Evolutionary conservation across 2,329 filamentous ascomycete genomes (phyloP).

Genomic region (Colletotrichum cuscutae): DNA sequence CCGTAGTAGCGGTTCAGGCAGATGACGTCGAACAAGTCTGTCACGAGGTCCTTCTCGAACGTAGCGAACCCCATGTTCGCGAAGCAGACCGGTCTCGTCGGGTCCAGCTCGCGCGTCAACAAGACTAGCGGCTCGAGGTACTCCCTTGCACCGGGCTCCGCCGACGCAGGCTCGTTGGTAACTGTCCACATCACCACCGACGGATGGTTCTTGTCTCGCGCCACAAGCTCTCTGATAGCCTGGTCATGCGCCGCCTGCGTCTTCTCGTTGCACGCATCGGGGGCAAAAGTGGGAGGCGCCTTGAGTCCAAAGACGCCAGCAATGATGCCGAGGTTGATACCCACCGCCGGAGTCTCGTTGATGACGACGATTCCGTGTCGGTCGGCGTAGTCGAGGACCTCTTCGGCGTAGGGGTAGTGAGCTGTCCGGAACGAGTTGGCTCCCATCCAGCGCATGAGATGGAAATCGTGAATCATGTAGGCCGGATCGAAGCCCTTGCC

Average conservation of each 20-base stretch:
- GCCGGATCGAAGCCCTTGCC: conserved; percentile 43
- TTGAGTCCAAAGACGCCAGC: conserved; percentile 26
- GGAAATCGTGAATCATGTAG: conserved; percentile 45
- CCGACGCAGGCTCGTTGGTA: conserved; percentile 40
- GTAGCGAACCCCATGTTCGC: conserved; percentile 36
- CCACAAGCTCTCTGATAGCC: conserved; percentile 39
- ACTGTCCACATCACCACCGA: conserved; percentile 42
- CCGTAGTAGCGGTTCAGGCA: conserved; percentile 44
- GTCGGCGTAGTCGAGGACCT: conserved; percentile 43
- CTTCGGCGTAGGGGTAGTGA: conserved; percentile 44
- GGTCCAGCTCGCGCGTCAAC: conserved; percentile 39
- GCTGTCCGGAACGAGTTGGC: conserved; percentile 46
- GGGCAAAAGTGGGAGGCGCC: conserved; percentile 34
- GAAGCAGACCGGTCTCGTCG: conserved; percentile 40
- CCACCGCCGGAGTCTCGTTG: conserved; percentile 42
- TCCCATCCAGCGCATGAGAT: conserved; percentile 42
- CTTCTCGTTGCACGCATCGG: conserved; percentile 35
- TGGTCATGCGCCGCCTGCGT: conserved; percentile 37
- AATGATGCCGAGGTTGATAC: conserved; percentile 38
- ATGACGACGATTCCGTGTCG: conserved; percentile 43
- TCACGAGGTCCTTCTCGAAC: conserved; percentile 35
- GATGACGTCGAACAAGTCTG: conserved; percentile 42
- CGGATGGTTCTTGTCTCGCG: conserved; percentile 42
- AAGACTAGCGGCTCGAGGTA: conserved; percentile 41
- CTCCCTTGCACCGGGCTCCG: conserved; percentile 36